phyloP scores from a whole-genome alignment of 2,329 filamentous ascomycete genomes.

The Chlorencoelia australis region DNA sequence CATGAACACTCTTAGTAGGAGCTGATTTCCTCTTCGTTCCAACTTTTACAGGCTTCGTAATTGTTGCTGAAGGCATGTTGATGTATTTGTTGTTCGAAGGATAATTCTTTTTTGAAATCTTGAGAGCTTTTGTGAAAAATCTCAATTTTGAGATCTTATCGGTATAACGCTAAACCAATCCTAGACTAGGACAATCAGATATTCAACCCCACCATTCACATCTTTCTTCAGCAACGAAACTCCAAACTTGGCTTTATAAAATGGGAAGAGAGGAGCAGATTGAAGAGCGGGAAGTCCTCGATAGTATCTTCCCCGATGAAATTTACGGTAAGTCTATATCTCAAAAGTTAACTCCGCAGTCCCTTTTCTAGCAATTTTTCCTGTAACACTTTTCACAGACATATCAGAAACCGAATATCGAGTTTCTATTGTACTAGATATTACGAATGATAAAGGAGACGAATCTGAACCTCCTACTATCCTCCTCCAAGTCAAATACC shows the following conservation, averaged over 20 bases:
- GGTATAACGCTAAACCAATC: conserved; percentile 18
- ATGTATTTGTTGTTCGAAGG: conserved; percentile 3
- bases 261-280: conserved; percentile 79
- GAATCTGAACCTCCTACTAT: conserved; percentile 58
- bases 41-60: conserved; percentile 35
- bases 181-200: conserved; percentile 6
- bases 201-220: conserved; percentile 2
- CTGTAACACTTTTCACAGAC: conserved; percentile 41
- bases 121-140: conserved; percentile 7
- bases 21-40: conserved; percentile 49
- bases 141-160: no score
- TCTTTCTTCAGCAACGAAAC: not conserved
- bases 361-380: conserved; percentile 9
- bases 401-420: conserved; percentile 84
- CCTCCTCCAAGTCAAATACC: conserved; percentile 77
- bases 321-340: conserved; percentile 59
- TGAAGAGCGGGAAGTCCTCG: conserved; percentile 94
- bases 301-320: conserved; percentile 96
- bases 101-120: conserved; percentile 11
- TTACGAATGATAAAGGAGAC: conserved; percentile 54
- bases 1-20: conserved; percentile 34
- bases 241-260: conserved; percentile 15
- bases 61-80: conserved; percentile 25
- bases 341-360: not conserved
- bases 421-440: conserved; percentile 76